Evolutionary conservation across 1,139 yeast genomes (phyloP), one percentile per base, ranked within the genome.

Genomic region (Petasospora fabianii): DNA sequence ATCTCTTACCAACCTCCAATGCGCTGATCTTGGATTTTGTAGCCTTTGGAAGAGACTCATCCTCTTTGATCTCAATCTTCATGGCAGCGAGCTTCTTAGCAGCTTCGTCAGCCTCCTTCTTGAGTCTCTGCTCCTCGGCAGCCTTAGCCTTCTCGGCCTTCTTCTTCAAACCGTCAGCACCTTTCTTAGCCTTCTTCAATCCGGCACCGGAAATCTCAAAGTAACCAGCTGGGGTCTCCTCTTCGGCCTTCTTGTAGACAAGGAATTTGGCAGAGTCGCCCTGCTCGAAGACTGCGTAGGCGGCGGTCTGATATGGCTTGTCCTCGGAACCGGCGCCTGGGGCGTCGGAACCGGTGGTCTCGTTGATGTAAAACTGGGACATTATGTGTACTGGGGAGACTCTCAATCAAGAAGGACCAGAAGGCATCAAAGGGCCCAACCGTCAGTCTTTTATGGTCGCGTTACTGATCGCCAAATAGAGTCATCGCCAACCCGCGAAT

Each of bases 111-210:
- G 73, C 78, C 31, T 74, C 81, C 58, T 73, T 77, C 44, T 72
- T 66, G 51, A 77, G 74, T 51, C 74, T 75, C 51, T 77, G 78
- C 52, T 75, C 80, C 35, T 77, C 85, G 38, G 69, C 71, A 57
- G 79, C 73, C 54, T 76, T 76, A 47, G 83, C 85, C 69, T 90
- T 90, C 55, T 84, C 94, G 36, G 78, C 82, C 66, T 90, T 94
- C 69, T 90, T 92, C 65, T 77, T 86, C 51, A 92, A 69, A 6
- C 95, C 92, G 30, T 90, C 97, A 47, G 85, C 92, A 43, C 96
- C 97, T 64, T 94, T 94, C 66, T 86, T 86, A 55, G 98, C 97
- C 67, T 90, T 92, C 69, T 94, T 94, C 59, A 90, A 69, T 6
- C 96, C 97, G 37, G 95, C 80, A 5, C 96, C 88, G n/a, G 92